Percentiles rank a stretch among this genome's conserved stretches.
These are phyloP conservation scores for Petasospora rhodanensis DNA, from an alignment of 1,139 yeast genomes.

Conservation along the genomic window DNA sequence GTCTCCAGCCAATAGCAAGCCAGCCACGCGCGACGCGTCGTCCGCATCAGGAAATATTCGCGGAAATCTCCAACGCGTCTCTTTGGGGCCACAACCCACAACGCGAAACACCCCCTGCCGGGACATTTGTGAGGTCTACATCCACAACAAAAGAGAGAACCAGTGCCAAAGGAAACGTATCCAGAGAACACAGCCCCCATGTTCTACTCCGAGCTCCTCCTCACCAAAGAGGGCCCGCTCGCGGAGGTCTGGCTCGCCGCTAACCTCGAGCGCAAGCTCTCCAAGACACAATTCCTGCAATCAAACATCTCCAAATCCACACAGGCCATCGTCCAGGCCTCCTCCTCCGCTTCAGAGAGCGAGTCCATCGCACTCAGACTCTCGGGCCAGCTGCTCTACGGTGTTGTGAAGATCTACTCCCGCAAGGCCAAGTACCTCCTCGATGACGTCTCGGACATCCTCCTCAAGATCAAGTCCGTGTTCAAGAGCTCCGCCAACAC, in stretches of 20 bases:
- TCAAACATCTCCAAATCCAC: conserved; percentile 72
- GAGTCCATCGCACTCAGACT: conserved; percentile 72
- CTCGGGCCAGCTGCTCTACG: conserved; percentile 84
- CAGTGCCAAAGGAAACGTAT: no score
- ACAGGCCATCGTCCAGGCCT: conserved; percentile 41
- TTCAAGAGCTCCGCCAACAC: conserved; percentile 47
- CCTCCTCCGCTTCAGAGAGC: conserved; percentile 23
- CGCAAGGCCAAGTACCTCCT: conserved; percentile 79
- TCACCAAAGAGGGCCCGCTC: conserved; percentile 72
- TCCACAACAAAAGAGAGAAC: no score
- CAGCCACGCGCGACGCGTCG: no score
- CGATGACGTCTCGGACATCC: conserved; percentile 80
- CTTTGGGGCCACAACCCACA: no score
- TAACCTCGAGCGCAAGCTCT: conserved; percentile 73
- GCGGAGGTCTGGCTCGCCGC: conserved; percentile 96
- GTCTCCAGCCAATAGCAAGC: no score
- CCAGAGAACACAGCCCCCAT: no score
- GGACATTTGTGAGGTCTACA: no score
- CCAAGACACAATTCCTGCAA: conserved; percentile 70
- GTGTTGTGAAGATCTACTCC: conserved; percentile 84
- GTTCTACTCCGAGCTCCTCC: conserved; percentile 42
- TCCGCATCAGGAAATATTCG: no score
- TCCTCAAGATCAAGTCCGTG: conserved; percentile 68
- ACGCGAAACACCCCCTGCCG: no score
- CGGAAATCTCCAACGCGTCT: no score